Evolutionary conservation across 2,329 filamentous ascomycete species (phyloP).

Genomic region (Monilinia fructigena): DNA sequence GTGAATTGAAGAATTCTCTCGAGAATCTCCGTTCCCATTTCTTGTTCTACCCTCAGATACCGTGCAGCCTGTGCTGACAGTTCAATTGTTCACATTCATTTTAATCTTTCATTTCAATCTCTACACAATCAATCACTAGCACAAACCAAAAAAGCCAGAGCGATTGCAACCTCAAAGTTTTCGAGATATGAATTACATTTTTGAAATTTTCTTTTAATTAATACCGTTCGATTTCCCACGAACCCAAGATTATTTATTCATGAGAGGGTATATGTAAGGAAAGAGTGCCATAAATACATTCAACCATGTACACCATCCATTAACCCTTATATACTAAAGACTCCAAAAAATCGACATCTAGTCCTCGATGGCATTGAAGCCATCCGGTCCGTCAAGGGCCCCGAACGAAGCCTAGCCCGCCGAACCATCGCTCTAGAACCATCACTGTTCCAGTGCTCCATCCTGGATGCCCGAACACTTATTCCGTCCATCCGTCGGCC

Average conservation of each 20-base stretch:
- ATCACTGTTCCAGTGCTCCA: slow-evolving; percentile 14
- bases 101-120: neutral
- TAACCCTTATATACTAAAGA: slow-evolving; percentile 16
- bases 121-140: too few species aligned
- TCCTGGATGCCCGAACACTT: slow-evolving; percentile 14
- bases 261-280: slow-evolving; percentile 20
- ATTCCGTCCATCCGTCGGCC: slow-evolving; percentile 8
- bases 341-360: neutral
- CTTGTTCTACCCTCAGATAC: too few species aligned
- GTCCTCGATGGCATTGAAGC: neutral
- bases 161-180: neutral
- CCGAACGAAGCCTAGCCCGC: neutral
- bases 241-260: slow-evolving; percentile 1
- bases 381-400: neutral
- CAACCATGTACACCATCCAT: slow-evolving; percentile 11
- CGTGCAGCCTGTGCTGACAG: neutral
- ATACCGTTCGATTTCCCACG: slow-evolving; percentile 2
- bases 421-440: neutral
- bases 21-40: too few species aligned
- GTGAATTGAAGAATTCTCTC: neutral
- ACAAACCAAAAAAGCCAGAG: too few species aligned
- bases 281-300: slow-evolving; percentile 21
- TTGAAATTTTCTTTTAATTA: neutral
- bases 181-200: neutral
- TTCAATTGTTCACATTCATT: neutral